phyloP scores from a whole-genome alignment of 1,284 basidiomycete genomes.

The Flammula alnicola region DNA sequence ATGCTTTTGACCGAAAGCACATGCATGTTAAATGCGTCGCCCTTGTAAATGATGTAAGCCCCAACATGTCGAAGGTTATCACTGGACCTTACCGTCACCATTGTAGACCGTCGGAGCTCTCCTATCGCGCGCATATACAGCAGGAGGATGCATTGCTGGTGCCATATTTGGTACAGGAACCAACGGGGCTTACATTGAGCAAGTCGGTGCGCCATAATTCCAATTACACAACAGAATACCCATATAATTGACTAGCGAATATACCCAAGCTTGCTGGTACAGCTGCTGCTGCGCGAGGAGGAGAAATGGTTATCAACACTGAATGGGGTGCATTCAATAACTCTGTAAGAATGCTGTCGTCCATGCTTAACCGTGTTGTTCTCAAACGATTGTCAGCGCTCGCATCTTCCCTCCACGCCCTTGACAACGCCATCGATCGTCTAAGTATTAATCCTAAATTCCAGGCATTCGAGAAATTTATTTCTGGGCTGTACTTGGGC shows the following conservation, averaged over 20 bases:
- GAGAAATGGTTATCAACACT: slow-evolving; percentile 94
- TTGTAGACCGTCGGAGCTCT: slow-evolving; percentile 91
- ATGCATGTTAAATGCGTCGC: slow-evolving; percentile 94
- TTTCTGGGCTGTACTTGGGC: slow-evolving; percentile 98
- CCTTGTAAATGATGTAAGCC: slow-evolving; percentile 91
- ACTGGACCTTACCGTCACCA: slow-evolving; percentile 9
- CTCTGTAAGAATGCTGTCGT: slow-evolving; percentile 53
- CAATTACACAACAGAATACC: neutral
- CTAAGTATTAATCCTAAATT: slow-evolving; percentile 92
- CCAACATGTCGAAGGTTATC: slow-evolving; percentile 2
- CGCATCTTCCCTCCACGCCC: slow-evolving; percentile 88
- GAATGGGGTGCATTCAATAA: slow-evolving; percentile 99
- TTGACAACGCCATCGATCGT: slow-evolving; percentile 93
- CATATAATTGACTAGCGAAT: slow-evolving; percentile 47
- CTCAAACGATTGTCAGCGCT: slow-evolving; percentile 57
- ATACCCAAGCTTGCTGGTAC: slow-evolving; percentile 82
- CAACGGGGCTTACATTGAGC: slow-evolving; percentile 96
- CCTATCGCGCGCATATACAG: slow-evolving; percentile 90
- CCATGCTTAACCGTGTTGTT: slow-evolving; percentile 1
- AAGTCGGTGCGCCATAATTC: slow-evolving; percentile 56
- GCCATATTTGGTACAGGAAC: slow-evolving; percentile 98
- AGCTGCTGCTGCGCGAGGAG: slow-evolving; percentile 61
- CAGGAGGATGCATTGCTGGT: slow-evolving; percentile 87
- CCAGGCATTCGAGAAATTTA: slow-evolving; percentile 98
- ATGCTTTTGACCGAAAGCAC: slow-evolving; percentile 92